These are phyloP conservation scores for Lablab purpureus DNA, from an alignment of 306 rosid genomes.

Conservation along the genomic window DNA sequence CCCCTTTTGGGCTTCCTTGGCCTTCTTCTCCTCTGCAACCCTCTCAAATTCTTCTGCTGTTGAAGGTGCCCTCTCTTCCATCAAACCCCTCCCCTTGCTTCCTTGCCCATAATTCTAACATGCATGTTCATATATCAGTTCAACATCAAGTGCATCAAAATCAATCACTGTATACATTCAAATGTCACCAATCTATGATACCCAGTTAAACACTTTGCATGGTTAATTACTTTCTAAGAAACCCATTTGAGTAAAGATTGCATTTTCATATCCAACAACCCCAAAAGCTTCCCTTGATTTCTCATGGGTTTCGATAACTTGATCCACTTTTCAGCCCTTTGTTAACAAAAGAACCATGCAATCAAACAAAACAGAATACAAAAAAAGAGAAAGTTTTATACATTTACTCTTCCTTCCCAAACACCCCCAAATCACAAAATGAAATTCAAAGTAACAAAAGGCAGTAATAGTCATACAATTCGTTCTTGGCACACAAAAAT, in stretches of 20 bases:
- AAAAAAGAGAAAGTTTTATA: neutral
- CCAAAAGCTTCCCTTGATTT: neutral
- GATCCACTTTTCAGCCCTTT: slow-evolving; percentile 5
- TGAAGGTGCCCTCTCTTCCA: slow-evolving; percentile 63
- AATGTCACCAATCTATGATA: neutral
- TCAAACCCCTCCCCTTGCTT: slow-evolving; percentile 41
- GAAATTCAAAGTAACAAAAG: neutral
- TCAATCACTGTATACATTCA: neutral
- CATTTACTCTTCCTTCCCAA: neutral
- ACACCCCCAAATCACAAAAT: slow-evolving; percentile 18
- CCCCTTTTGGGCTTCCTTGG: slow-evolving; percentile 42
- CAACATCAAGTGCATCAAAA: neutral
- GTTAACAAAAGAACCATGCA: slow-evolving; percentile 26
- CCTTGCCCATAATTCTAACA: slow-evolving; percentile 53
- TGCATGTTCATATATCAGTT: slow-evolving; percentile 33
- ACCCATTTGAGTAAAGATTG: slow-evolving; percentile 32
- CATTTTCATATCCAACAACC: neutral
- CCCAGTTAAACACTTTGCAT: neutral
- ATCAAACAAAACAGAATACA: neutral
- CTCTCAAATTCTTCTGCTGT: slow-evolving; percentile 55
- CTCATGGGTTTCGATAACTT: slow-evolving; percentile 20
- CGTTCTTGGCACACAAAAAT: neutral
- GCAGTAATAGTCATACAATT: neutral
- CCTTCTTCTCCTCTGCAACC: slow-evolving; percentile 54
- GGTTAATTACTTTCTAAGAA: neutral